These are phyloP conservation scores for Blastobotrys arbuscula DNA, from an alignment of 1,139 yeast species.

Conservation along the genomic window DNA sequence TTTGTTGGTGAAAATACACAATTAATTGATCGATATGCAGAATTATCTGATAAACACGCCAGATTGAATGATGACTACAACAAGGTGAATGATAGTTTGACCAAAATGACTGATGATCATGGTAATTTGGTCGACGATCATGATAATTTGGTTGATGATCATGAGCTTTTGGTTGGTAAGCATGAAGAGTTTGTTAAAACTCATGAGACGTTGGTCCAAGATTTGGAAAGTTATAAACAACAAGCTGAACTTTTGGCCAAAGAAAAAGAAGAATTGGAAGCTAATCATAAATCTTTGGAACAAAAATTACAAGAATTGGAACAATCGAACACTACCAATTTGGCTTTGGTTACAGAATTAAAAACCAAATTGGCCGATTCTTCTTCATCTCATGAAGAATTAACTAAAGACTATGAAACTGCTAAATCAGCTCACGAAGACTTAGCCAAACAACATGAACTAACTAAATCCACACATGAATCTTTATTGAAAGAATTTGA, in stretches of 20 bases:
- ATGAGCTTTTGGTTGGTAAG: not conserved
- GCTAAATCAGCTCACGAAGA: not conserved
- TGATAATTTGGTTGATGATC: constrained; percentile 4
- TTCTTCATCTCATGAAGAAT: not conserved
- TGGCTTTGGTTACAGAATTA: not conserved
- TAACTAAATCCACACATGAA: not conserved
- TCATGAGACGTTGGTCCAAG: constrained; percentile 1
- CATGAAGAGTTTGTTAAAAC: constrained; percentile 4
- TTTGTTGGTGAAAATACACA: not conserved
- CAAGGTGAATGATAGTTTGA: not conserved
- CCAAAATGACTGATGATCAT: not conserved
- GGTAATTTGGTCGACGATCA: constrained; percentile 5
- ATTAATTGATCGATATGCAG: not conserved
- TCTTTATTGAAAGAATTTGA: constrained; percentile 1
- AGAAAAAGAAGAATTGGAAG: not conserved
- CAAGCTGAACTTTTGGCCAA: not conserved
- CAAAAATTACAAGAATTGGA: constrained; percentile 14
- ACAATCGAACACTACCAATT: constrained; percentile 9
- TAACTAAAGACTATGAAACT: not conserved
- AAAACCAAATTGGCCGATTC: not conserved
- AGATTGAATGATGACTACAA: not conserved
- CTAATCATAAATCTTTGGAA: not conserved
- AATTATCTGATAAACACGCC: not conserved
- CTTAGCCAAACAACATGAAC: not conserved
- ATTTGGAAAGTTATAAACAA: not conserved